A percentile compares a stretch with the other conserved stretches of the same genome.
Evolutionary conservation across 768 basidiomycete genomes (phyloP).

Genomic region (Hydnum rufescens): DNA sequence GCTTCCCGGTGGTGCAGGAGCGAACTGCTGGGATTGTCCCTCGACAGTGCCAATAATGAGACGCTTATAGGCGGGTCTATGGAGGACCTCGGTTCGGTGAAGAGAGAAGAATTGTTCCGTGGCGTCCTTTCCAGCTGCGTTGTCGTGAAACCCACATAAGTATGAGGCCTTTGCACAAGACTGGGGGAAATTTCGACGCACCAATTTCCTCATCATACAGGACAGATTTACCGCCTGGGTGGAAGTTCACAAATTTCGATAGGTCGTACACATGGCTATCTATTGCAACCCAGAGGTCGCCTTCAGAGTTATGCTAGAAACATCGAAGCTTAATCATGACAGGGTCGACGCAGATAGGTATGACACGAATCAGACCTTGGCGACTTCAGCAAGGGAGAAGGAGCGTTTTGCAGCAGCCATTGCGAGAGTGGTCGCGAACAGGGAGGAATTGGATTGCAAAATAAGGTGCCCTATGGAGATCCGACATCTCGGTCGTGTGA

Average conservation of each 20-base stretch:
- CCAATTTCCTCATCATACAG: constrained; percentile 49
- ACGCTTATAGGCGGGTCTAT: constrained; percentile 52
- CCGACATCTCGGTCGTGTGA: too few relatives aligned
- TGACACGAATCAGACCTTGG: too few relatives aligned
- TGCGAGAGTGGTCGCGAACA: too few relatives aligned
- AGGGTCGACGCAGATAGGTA: too few relatives aligned
- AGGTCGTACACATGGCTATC: constrained; percentile 70
- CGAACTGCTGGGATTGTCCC: constrained; percentile 32
- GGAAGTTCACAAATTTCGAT: constrained; percentile 59
- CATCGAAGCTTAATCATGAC: too few relatives aligned
- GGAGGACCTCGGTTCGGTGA: constrained; percentile 63
- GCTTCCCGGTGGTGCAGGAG: constrained; percentile 37
- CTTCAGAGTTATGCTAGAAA: too few relatives aligned
- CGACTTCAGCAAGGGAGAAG: too few relatives aligned
- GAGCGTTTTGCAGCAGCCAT: too few relatives aligned
- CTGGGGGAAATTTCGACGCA: constrained; percentile 16
- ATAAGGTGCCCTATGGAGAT: too few relatives aligned
- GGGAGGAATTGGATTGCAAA: too few relatives aligned
- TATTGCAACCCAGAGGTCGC: constrained; percentile 70
- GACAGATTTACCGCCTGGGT: constrained; percentile 69
- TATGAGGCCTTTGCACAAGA: not conserved
- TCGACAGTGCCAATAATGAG: constrained; percentile 44
- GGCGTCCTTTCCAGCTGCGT: constrained; percentile 45
- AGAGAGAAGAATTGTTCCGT: constrained; percentile 71
- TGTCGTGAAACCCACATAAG: constrained; percentile 11